Base-by-base conservation (phyloP, 1,284 basidiomycete species). In the Agroathelia rolfsii region DNA sequence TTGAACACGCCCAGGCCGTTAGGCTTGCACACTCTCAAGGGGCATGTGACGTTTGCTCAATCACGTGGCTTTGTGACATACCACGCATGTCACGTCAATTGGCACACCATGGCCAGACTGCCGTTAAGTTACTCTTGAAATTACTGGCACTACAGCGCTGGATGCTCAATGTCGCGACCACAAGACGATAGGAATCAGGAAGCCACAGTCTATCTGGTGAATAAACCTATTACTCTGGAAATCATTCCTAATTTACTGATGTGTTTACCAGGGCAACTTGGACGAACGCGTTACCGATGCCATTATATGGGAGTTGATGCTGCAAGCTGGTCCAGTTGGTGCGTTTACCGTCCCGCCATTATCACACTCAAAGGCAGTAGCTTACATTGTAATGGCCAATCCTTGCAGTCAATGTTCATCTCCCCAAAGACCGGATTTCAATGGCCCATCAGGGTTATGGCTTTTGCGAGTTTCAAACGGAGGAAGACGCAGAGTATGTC, bases 351-450 rank as follows among this genome's bases (percentile, higher is more conserved):
- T 23, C 20, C 23, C 16, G 11, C 20, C 14, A 8, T 19, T 35
- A 18, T 27, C 15, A 23, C 27, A 14, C 2, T 13, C 18, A 20
- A 21, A 10, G 5, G 31, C 27, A 18, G 31, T 5, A 2, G 16
- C 31, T 45, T 3, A 13, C 11, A 26, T 27, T 10, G 28, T 24
- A 24, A 38, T 47, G 15, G 45, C 32, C 24, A 21, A 12, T 8
- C 5, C 17, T 18, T 35, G n/a, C 45, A 95, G 92, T 90, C 20
- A 96, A 95, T 50, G 90, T 95, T 0, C 92, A 95, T 61, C 68
- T 98, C n/a, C 94, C 94, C n/a, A 98, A 97, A 60, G 95, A 98
- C 61, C 80, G 94, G 45, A 90, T 98, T 42, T 95, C 92, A 8
- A 93, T 93, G 82, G 71, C 86, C 3, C 94, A 98, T 56, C 95